Base-by-base conservation (phyloP, 345 rosid genomes). In the Citrus unshiu region DNA sequence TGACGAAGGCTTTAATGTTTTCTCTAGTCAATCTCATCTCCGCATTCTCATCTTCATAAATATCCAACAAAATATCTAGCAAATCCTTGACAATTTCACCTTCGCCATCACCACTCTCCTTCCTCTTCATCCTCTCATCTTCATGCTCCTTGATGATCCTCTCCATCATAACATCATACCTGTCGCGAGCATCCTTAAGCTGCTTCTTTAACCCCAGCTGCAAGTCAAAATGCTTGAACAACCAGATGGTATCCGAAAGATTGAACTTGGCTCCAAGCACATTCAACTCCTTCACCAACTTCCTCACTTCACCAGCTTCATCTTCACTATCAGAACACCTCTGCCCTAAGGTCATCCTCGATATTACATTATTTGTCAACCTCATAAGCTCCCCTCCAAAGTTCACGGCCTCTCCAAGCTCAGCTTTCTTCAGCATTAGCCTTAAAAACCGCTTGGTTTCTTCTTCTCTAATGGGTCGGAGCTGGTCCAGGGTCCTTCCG, bases 1-100 rank as follows among this genome's bases (percentile, higher is more conserved):
- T 85, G 69, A 92, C 79, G 83, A 94, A 90, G 73, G 91, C 97
- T 78, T 94, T 91, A 12, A 91, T 83, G 76, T 94, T 91, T 77
- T 88, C 92, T 85, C 90, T 88, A 69, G 89, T 90, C 73, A 94
- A 72, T 69, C 83, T 88, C 54, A 81, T 87, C 86, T 89, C 95
- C 7, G 90, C 81, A 43, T 81, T 85, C 76, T 90, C 85, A 78
- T 94, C 94, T 86, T 90, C 92, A 49, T 87, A 85, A 69, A 91
- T 85, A 35, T 90, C 90, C 4, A 94, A 83, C 82, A 94, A 81
- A 75, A 91, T 79, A 75, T 91, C 94, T 12, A 92, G 88, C 78
- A 92, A 63, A 78, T 89, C 91, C 81, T 82, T 89, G 60, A 60
- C 80, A 5, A 29, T 54, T 22, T 74, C 81, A 7, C 27, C 76